Conservation (phyloP, 2,329 filamentous ascomycete genomes). For the Macrophomina phaseolina region DNA sequence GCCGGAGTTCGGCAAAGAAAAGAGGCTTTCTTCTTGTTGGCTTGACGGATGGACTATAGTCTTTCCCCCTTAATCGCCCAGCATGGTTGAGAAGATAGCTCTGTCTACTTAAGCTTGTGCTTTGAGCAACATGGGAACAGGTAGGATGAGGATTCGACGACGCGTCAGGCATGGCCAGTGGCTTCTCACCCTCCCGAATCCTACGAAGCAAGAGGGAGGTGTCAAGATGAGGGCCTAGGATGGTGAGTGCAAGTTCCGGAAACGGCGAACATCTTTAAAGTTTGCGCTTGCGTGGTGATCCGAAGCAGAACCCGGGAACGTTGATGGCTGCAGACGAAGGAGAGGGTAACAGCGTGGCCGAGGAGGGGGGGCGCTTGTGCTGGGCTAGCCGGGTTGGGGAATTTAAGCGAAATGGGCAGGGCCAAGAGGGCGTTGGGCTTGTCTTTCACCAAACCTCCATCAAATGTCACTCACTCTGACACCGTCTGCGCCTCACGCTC, state of each 20-base stretch:
- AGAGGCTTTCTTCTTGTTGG: no score
- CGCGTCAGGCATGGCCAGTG: not conserved
- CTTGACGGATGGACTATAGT: no score
- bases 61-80: no score
- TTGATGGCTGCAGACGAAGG: not conserved
- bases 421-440: conserved; percentile 1
- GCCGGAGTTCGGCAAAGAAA: no score
- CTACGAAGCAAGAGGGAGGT: not conserved
- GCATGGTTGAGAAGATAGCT: not conserved
- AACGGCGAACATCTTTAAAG: not conserved
- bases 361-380: not conserved
- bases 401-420: conserved; percentile 17
- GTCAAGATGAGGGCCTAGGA: not conserved
- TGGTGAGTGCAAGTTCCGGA: not conserved
- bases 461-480: conserved; percentile 7
- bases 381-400: not conserved
- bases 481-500: conserved; percentile 14
- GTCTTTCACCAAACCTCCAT: not conserved
- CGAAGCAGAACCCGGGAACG: conserved; percentile 1
- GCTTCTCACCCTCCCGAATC: not conserved
- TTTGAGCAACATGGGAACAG: not conserved
- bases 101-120: not conserved
- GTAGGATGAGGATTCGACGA: not conserved
- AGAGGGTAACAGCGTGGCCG: not conserved
- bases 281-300: not conserved